These are phyloP conservation scores for Aspergillus eucalypticola DNA, from an alignment of 2,329 filamentous ascomycete species.

Conservation along the genomic window DNA sequence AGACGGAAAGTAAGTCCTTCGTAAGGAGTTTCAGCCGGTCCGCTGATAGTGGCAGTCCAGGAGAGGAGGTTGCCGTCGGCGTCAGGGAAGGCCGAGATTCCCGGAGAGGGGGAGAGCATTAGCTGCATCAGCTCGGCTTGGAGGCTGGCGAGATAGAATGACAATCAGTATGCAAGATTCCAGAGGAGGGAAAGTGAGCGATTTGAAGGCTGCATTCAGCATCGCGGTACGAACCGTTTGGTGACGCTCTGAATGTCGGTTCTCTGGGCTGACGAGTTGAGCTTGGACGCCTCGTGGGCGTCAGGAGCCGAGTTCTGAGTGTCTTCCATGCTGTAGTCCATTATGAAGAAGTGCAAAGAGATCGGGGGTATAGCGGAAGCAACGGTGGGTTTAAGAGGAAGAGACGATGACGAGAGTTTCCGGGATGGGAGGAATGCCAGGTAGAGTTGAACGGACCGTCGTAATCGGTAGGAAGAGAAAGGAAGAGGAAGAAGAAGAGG, in stretches of 20 bases:
- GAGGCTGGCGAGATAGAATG: constrained; percentile 58
- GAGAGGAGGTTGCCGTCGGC: constrained; percentile 85
- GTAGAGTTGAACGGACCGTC: constrained; percentile 1
- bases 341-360: constrained; percentile 25
- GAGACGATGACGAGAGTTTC: not conserved
- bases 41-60: constrained; percentile 92
- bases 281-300: constrained; percentile 62
- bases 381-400: not conserved
- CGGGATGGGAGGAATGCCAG: constrained; percentile 10
- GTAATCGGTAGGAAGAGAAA: constrained; percentile 25
- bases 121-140: constrained; percentile 98
- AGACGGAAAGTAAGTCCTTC: constrained; percentile 87
- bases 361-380: not conserved
- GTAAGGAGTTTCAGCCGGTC: constrained; percentile 89
- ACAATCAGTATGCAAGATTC: not conserved
- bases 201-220: not conserved
- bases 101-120: constrained; percentile 92
- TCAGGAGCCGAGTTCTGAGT: constrained; percentile 69
- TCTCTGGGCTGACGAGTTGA: constrained; percentile 56
- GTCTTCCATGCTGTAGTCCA: constrained; percentile 61
- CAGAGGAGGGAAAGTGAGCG: not conserved
- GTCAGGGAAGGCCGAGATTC: constrained; percentile 91
- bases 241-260: constrained; percentile 72
- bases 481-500: constrained; percentile 26
- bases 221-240: constrained; percentile 62